These are phyloP conservation scores for Magnaporthiopsis incrustans DNA, from an alignment of 2,329 filamentous ascomycete genomes.

Conservation along the genomic window DNA sequence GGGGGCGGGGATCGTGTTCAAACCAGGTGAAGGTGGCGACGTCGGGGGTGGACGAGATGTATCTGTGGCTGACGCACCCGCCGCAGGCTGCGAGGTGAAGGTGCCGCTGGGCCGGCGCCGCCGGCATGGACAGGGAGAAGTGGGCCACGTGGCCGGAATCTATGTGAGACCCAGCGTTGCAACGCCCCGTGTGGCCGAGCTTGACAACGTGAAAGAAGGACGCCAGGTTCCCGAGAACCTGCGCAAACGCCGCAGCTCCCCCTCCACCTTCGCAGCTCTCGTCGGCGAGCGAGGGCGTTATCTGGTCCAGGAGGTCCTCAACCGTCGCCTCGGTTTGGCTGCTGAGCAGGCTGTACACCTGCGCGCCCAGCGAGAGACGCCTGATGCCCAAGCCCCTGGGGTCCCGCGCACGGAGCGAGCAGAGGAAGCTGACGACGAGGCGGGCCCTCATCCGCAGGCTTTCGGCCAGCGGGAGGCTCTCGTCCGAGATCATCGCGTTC, in stretches of 20 bases:
- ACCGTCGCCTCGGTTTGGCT: background rate
- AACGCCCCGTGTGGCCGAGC: background rate
- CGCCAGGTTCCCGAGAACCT: background rate
- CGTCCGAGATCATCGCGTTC: background rate
- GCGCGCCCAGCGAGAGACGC: background rate
- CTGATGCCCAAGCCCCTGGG: background rate
- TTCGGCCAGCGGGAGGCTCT: too few relatives aligned
- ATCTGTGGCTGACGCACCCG: background rate
- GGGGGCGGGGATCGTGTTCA: background rate
- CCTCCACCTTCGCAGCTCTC: background rate
- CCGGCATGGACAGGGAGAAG: background rate
- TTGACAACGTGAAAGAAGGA: background rate
- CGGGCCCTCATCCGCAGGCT: background rate
- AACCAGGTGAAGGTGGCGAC: background rate
- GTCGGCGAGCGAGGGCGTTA: background rate
- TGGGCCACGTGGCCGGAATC: too few relatives aligned
- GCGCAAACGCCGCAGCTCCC: background rate
- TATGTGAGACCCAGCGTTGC: too few relatives aligned
- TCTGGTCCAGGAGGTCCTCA: background rate
- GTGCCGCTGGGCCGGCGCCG: background rate
- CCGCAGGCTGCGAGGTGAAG: background rate
- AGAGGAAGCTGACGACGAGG: background rate
- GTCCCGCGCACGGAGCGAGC: background rate
- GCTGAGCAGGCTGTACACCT: background rate
- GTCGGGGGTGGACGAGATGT: background rate